Evolutionary conservation across 73 alveolate genomes (phyloP), one percentile per base, ranked within the genome.

Genomic region (Paramecium bursaria): DNA sequence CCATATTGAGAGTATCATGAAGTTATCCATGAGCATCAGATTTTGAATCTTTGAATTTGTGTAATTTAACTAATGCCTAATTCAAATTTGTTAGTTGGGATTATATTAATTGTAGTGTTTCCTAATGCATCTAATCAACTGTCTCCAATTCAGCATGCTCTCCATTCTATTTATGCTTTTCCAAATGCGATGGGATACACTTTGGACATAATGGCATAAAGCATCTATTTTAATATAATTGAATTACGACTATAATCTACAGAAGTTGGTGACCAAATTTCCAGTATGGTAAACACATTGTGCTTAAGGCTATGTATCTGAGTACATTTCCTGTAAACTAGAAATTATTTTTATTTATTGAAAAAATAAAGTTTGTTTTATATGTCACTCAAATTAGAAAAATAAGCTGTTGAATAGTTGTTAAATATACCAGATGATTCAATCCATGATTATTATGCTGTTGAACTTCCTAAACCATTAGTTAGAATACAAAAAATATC

Each of bases 161-260:
- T 1, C 76, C 76, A 30, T 79, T 19, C n/a, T 73, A 53, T 73
- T 60, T 50, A 5, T 73, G 75, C 25, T 73, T 54, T 11, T 79
- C 76, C 48, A 79, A 39, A 47, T 79, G 76, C 23, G 33, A 33
- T 19, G 89, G 54, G 5, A 79, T 79, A 55, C 89, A 79, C 19
- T 54, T 54, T 15, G 89, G 89, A 39, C 89, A 79, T 7, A 79
- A 82, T 35, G 89, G 89, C 89, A 79, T 54, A 17, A 79, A 73
- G 15, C 85, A 79, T 21, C 61, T 42, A 67, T 23, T 39, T 11
- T 11, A 7, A 39, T 7, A 7, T 7, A 39, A 39, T 39, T 7
- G 5, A 39, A 39, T 39, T 39, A 39, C 49, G 14, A 7, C 49
- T 39, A 17, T 44, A 25, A 26, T 73, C 54, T 79, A 79, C 89